phyloP scores from a whole-genome alignment of 495 filamentous ascomycete genomes.

The Hyphodiscus hymeniophilus region DNA sequence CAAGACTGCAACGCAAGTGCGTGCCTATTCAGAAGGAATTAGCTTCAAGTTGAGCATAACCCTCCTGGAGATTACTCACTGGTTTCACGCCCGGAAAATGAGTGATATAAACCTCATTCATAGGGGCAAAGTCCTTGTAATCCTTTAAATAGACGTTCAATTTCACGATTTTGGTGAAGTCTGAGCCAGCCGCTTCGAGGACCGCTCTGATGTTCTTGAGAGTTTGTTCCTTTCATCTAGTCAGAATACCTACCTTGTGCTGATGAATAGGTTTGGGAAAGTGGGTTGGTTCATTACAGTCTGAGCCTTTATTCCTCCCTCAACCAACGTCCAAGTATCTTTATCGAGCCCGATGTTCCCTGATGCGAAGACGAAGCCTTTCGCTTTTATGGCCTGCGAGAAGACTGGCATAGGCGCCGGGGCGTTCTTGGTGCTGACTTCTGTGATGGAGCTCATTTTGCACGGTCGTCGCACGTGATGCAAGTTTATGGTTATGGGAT shows the following conservation, averaged over 20 bases:
- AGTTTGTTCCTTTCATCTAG: conserved; percentile 21
- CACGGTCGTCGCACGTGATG: too few species aligned
- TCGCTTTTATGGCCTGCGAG: conserved; percentile 67
- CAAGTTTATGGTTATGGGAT: too few species aligned
- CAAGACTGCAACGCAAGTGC: background rate
- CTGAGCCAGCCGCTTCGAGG: conserved; percentile 52
- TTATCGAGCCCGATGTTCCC: conserved; percentile 49
- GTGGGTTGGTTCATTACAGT: conserved; percentile 17
- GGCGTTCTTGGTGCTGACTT: conserved; percentile 37
- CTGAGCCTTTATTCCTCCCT: conserved; percentile 52
- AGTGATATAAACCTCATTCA: conserved; percentile 67
- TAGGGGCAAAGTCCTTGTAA: conserved; percentile 58
- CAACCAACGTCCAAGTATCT: conserved; percentile 52
- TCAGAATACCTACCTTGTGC: too few species aligned
- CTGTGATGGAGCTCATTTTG: background rate
- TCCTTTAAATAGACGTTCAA: conserved; percentile 57
- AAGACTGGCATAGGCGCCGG: conserved; percentile 40
- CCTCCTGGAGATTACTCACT: background rate
- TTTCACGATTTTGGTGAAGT: conserved; percentile 55
- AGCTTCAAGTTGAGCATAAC: too few species aligned
- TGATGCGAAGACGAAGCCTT: conserved; percentile 64
- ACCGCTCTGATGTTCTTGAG: conserved; percentile 54
- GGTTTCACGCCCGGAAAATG: conserved; percentile 42
- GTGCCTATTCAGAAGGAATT: too few species aligned
- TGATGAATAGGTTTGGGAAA: too few species aligned